phyloP scores from a whole-genome alignment of 2,329 filamentous ascomycete species.

The Pseudocercospora eumusae region DNA sequence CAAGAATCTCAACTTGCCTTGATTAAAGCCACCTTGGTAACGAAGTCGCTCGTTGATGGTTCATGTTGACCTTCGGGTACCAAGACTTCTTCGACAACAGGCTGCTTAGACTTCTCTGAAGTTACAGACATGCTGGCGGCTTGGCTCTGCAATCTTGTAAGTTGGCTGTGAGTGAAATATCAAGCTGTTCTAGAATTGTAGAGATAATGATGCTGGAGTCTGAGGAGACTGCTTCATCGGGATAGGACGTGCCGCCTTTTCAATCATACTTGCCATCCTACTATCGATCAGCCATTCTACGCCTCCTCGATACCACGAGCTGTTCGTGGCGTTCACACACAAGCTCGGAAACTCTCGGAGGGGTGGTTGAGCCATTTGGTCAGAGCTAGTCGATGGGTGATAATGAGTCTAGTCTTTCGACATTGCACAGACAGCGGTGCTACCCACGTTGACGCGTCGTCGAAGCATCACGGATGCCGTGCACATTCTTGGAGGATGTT shows the following conservation, averaged over 20 bases:
- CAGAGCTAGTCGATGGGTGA: not conserved
- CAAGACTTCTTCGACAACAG: not conserved
- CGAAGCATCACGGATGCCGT: too few relatives aligned
- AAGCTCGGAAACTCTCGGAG: not conserved
- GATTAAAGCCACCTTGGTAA: conserved; percentile 4
- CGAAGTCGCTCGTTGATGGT: not conserved
- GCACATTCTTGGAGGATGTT: too few relatives aligned
- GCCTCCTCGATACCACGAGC: not conserved
- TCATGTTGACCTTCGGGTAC: not conserved
- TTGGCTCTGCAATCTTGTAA: not conserved
- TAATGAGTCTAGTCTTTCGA: not conserved
- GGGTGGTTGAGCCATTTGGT: not conserved
- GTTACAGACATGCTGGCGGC: not conserved
- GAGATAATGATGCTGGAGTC: not conserved
- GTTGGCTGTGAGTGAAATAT: not conserved
- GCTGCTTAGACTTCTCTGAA: not conserved
- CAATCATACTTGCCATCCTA: not conserved
- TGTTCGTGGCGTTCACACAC: not conserved
- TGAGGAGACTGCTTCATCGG: not conserved
- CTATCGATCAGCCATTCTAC: not conserved
- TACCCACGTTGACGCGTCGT: not conserved
- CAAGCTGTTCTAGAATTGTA: not conserved
- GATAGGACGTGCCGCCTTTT: not conserved
- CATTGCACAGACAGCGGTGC: not conserved
- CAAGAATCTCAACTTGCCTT: not conserved